phyloP scores from a whole-genome alignment of 23 red algal species.

The Cyanidiococcus yangmingshanensis region DNA sequence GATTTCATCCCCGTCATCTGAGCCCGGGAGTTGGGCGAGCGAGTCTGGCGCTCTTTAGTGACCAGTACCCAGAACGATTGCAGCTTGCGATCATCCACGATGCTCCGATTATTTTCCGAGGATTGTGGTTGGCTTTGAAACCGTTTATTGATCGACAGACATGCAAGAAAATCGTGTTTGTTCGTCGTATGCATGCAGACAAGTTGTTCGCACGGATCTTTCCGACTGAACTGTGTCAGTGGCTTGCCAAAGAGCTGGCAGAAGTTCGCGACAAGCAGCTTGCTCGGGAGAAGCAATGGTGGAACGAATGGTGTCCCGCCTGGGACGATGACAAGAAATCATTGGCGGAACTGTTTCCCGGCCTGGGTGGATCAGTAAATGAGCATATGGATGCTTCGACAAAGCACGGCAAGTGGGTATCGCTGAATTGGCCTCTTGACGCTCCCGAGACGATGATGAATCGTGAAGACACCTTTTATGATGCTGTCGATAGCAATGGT shows the following conservation, averaged over 20 bases:
- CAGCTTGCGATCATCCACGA: conserved; percentile 17
- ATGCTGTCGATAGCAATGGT: neutral
- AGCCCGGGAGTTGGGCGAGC: conserved; percentile 26
- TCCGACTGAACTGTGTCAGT: neutral
- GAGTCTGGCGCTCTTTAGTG: conserved; percentile 26
- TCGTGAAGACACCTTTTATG: neutral
- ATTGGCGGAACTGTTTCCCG: neutral
- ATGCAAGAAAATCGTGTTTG: conserved; percentile 26
- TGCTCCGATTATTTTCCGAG: conserved; percentile 20
- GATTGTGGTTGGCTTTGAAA: conserved; percentile 23
- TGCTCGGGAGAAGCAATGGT: neutral
- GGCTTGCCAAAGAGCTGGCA: neutral
- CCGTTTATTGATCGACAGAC: conserved; percentile 29
- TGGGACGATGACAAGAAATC: conserved; percentile 17
- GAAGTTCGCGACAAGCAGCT: conserved; percentile 1
- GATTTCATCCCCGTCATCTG: conserved; percentile 24
- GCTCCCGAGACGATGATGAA: neutral
- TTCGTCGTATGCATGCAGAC: neutral
- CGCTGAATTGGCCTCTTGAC: neutral
- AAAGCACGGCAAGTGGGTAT: neutral
- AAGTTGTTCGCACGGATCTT: conserved; percentile 6
- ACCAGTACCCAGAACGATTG: conserved; percentile 34
- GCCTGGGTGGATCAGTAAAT: neutral
- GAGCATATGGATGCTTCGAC: neutral
- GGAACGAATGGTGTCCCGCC: conserved; percentile 4